phyloP scores from a whole-genome alignment of 306 rosid genomes.

The Fragaria vesca region DNA sequence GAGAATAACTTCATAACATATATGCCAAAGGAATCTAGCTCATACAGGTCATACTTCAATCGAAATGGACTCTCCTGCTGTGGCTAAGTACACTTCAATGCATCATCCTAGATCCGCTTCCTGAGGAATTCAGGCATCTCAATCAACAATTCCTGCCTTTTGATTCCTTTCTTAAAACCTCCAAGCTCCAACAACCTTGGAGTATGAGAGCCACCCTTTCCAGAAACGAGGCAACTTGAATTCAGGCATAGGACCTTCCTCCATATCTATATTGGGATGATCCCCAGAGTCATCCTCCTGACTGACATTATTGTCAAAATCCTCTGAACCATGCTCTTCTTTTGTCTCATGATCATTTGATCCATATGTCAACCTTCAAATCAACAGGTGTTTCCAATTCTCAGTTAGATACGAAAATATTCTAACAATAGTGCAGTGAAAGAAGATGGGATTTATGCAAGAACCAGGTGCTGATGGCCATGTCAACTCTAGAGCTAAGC shows the following conservation, averaged over 20 bases:
- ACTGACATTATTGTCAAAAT: constrained; percentile 3
- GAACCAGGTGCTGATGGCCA: not conserved
- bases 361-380: constrained; percentile 27
- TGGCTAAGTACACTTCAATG: not conserved
- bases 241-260: constrained; percentile 17
- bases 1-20: constrained; percentile 7
- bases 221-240: constrained; percentile 30
- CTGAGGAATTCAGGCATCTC: constrained; percentile 15
- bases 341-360: constrained; percentile 19
- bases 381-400: constrained; percentile 10
- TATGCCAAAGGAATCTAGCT: not conserved
- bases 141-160: constrained; percentile 22
- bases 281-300: constrained; percentile 7
- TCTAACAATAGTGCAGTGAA: not conserved
- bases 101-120: constrained; percentile 10
- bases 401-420: not conserved
- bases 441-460: not conserved
- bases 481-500: not conserved
- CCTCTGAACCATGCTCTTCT: constrained; percentile 9
- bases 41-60: not conserved
- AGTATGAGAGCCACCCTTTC: constrained; percentile 39
- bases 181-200: constrained; percentile 19
- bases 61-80: not conserved
- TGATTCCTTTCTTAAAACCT: constrained; percentile 23
- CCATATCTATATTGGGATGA: constrained; percentile 6